A percentile compares a stretch with the other conserved stretches of the same genome.
phyloP scores from a whole-genome alignment of 768 basidiomycete genomes.

The Asterophora parasitica region DNA sequence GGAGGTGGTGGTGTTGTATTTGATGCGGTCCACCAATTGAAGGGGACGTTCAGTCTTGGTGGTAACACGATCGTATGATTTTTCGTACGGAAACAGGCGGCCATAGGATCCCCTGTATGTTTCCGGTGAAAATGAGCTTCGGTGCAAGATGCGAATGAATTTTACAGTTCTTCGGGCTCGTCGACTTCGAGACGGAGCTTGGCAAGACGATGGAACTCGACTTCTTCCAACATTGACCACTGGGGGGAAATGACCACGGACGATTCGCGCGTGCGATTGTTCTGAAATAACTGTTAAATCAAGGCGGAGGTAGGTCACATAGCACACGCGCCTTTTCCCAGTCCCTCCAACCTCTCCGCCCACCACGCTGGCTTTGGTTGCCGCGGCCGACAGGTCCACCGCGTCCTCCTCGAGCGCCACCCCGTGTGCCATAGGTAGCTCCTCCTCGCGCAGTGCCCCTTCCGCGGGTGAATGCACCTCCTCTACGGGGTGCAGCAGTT shows the following conservation, averaged over 20 bases:
- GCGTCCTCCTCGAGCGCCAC: constrained; percentile 41
- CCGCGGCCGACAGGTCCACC: constrained; percentile 42
- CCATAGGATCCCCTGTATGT: constrained; percentile 74
- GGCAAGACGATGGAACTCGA: constrained; percentile 88
- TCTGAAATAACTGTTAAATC: constrained; percentile 38
- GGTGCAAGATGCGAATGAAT: constrained; percentile 4
- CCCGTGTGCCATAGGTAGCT: constrained; percentile 36
- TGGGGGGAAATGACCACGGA: constrained; percentile 89
- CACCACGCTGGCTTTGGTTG: constrained; percentile 44
- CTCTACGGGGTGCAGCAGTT: constrained; percentile 61
- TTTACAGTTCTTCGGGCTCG: constrained; percentile 85
- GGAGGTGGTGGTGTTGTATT: constrained; percentile 96
- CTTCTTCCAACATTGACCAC: constrained; percentile 96
- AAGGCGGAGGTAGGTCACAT: background rate
- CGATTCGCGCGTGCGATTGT: constrained; percentile 81
- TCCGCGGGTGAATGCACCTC: constrained; percentile 59
- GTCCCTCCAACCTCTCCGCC: constrained; percentile 82
- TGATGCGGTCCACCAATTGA: constrained; percentile 89
- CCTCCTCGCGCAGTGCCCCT: constrained; percentile 50
- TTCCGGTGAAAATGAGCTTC: background rate
- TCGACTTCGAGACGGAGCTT: constrained; percentile 95
- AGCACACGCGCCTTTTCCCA: constrained; percentile 77
- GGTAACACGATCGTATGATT: constrained; percentile 90
- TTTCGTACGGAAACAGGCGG: constrained; percentile 88
- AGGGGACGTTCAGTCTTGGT: constrained; percentile 90